Percentiles rank a stretch among this genome's conserved stretches.
phyloP scores from a whole-genome alignment of 1,284 basidiomycete species.

The Trichosporon sp. region DNA sequence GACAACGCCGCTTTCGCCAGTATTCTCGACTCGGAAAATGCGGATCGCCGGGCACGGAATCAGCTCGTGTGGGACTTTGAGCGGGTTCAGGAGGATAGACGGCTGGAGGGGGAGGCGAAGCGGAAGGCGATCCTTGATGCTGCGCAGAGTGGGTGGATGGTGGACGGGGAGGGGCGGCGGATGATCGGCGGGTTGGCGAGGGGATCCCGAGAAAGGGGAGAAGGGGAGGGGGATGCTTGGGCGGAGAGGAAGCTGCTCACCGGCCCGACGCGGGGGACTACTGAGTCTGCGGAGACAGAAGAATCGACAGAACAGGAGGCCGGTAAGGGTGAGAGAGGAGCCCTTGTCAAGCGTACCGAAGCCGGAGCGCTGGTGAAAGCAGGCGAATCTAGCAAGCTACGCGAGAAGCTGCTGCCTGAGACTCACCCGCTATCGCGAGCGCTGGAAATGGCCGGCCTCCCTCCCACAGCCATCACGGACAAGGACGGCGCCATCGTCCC shows the following conservation, averaged over 20 bases:
- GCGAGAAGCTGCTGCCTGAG: conserved; percentile 31
- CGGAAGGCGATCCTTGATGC: conserved; percentile 45
- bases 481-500: conserved; percentile 43
- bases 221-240: conserved; percentile 36
- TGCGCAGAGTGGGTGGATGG: conserved; percentile 17
- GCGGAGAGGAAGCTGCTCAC: conserved; percentile 21
- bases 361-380: conserved; percentile 21
- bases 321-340: not conserved
- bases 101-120: conserved; percentile 47
- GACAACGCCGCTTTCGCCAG: conserved; percentile 91
- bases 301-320: too few species aligned
- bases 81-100: conserved; percentile 58
- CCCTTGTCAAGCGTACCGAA: conserved; percentile 4
- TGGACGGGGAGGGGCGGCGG: conserved; percentile 35
- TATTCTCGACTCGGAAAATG: conserved; percentile 82
- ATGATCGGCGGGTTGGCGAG: conserved; percentile 37
- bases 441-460: conserved; percentile 42
- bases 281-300: not conserved
- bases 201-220: conserved; percentile 24
- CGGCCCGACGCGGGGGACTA: not conserved
- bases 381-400: conserved; percentile 6
- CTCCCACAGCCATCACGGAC: conserved; percentile 40
- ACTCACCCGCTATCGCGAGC: conserved; percentile 42
- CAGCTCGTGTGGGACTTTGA: conserved; percentile 90
- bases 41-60: conserved; percentile 59